Percentiles rank a stretch among this genome's conserved stretches.
Evolutionary conservation across 768 basidiomycete genomes (phyloP).

Genomic region (Hygrophorus russula): DNA sequence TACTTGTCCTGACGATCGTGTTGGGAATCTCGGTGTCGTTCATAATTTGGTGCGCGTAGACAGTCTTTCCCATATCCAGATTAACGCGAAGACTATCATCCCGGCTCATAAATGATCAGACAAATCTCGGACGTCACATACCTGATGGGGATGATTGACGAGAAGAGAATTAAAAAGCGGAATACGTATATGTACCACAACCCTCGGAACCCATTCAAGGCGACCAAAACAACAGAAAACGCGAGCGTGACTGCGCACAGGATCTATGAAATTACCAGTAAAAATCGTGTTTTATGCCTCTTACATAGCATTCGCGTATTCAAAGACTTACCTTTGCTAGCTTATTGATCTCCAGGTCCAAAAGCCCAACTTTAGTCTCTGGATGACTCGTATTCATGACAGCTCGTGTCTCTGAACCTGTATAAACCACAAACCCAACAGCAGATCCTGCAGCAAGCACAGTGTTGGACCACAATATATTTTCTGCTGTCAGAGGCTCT

Average conservation of each 20-base stretch:
- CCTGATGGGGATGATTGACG: constrained; percentile 99
- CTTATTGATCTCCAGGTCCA: constrained; percentile 91
- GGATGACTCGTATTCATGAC: constrained; percentile 99
- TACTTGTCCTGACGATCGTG: constrained; percentile 96
- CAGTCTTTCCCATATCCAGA: constrained; percentile 98
- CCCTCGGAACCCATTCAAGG: constrained; percentile 92
- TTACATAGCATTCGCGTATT: not conserved
- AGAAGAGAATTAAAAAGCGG: constrained; percentile 94
- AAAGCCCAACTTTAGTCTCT: constrained; percentile 82
- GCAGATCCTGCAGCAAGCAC: constrained; percentile 93
- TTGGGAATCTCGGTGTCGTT: constrained; percentile 85
- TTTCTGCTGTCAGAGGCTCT: constrained; percentile 88
- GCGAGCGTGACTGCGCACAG: constrained; percentile 90
- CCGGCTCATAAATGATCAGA: not conserved
- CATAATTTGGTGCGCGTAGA: constrained; percentile 95
- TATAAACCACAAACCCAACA: constrained; percentile 89
- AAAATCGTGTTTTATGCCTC: not conserved
- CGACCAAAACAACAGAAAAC: constrained; percentile 84
- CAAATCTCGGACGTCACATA: constrained; percentile 23
- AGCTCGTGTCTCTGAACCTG: constrained; percentile 88
- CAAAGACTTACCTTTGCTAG: constrained; percentile 78
- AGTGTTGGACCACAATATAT: constrained; percentile 94
- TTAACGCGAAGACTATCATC: constrained; percentile 68
- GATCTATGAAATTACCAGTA: constrained; percentile 42
- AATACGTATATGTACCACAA: constrained; percentile 95